Evolutionary conservation across 768 basidiomycete genomes (phyloP).

Genomic region (Trichaptum fuscoviolaceum): DNA sequence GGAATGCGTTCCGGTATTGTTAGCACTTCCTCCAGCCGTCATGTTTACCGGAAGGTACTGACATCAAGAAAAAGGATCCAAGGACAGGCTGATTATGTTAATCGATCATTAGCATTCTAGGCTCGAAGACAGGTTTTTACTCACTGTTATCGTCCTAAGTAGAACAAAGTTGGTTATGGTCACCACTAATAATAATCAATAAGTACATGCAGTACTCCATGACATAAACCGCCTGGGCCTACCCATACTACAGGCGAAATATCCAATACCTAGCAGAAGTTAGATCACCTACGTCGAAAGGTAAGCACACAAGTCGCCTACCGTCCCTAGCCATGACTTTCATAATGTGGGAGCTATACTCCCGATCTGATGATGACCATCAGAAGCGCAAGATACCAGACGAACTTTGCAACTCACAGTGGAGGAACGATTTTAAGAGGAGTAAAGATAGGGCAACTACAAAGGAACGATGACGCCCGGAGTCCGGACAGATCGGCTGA

Average conservation of each 20-base stretch:
- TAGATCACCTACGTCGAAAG: background rate
- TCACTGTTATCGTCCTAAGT: background rate
- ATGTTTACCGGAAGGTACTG: background rate
- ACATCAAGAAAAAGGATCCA: background rate
- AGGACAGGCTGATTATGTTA: background rate
- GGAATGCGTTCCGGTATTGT: background rate
- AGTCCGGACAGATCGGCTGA: background rate
- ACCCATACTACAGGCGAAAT: background rate
- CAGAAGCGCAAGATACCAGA: background rate
- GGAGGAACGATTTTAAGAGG: background rate
- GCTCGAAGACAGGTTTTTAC: background rate
- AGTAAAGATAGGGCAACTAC: background rate
- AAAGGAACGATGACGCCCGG: too few species aligned
- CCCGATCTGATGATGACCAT: background rate
- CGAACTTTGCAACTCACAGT: background rate
- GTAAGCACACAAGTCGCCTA: background rate
- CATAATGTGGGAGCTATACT: background rate
- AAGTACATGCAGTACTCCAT: background rate
- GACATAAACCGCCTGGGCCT: too few species aligned
- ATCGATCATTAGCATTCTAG: background rate
- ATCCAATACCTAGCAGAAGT: background rate
- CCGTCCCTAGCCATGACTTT: background rate
- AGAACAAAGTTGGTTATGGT: background rate
- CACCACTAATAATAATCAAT: background rate
- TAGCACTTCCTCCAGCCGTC: too few species aligned